A percentile compares a stretch with the other conserved stretches of the same genome.
Conservation (phyloP, 257 asterid species). For the Solanum rostratum region DNA sequence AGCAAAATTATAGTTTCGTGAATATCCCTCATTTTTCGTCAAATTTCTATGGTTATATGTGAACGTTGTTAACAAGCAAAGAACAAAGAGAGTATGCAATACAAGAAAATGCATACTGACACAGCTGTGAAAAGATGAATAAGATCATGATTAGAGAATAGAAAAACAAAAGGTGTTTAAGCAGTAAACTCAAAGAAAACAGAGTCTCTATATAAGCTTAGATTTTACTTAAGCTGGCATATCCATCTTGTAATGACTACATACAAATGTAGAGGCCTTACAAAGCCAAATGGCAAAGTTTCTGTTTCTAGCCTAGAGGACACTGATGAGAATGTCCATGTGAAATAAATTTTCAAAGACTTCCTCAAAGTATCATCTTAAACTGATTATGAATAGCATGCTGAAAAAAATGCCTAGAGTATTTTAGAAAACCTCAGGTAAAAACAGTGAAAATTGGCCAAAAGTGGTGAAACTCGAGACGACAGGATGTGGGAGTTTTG, state of each 20-base stretch:
- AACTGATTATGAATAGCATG: neutral
- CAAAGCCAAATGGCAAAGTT: neutral
- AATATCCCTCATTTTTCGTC: neutral
- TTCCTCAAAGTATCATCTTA: neutral
- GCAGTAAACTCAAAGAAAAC: neutral
- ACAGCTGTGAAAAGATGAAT: neutral
- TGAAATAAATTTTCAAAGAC: neutral
- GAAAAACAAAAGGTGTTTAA: neutral
- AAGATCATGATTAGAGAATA: neutral
- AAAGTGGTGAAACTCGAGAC: neutral
- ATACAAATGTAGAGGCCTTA: neutral
- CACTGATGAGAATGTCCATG: neutral
- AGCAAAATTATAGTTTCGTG: neutral
- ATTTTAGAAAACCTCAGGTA: neutral
- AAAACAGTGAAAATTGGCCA: neutral
- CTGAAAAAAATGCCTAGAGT: neutral
- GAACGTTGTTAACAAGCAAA: neutral
- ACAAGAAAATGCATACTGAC: neutral
- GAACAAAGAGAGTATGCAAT: neutral
- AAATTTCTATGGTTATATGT: neutral
- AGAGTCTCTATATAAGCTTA: neutral
- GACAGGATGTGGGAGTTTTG: neutral
- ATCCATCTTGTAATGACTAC: neutral
- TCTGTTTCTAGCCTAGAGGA: neutral
- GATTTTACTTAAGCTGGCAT: neutral